phyloP scores from a whole-genome alignment of 2,329 filamentous ascomycete species.

The Raffaelea deltoideospora region DNA sequence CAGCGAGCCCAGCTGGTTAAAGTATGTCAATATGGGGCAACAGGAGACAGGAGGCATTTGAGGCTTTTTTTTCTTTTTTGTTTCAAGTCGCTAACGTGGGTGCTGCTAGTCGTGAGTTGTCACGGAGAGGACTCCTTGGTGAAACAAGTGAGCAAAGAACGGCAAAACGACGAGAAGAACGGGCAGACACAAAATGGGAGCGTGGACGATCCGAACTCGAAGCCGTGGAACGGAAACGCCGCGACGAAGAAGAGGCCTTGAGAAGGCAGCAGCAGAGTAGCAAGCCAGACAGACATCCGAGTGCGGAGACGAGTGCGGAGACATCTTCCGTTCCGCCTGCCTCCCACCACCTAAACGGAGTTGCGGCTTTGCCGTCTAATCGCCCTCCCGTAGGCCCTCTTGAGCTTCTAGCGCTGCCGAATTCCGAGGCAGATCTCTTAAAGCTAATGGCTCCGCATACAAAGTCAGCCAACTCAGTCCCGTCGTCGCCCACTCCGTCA shows the following conservation, averaged over 20 bases:
- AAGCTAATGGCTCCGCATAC: neutral
- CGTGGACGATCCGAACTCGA: conserved; percentile 78
- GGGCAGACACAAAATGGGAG: conserved; percentile 77
- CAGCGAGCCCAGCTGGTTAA: conserved; percentile 88
- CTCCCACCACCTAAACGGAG: too few relatives aligned
- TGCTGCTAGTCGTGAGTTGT: neutral
- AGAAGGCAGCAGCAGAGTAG: neutral
- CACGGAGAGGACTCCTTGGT: conserved; percentile 15
- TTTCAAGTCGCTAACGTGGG: too few relatives aligned
- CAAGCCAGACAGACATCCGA: too few relatives aligned
- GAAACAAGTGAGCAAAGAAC: conserved; percentile 67
- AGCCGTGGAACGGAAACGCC: conserved; percentile 55
- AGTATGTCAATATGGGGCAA: too few relatives aligned
- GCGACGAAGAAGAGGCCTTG: conserved; percentile 26
- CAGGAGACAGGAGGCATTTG: too few relatives aligned
- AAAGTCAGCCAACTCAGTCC: neutral
- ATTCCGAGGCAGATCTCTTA: conserved; percentile 29
- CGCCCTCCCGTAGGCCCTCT: conserved; percentile 27
- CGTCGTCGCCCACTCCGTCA: too few relatives aligned
- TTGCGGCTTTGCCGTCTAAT: too few relatives aligned
- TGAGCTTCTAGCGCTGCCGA: conserved; percentile 38
- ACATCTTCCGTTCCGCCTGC: neutral
- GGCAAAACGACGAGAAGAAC: conserved; percentile 59
- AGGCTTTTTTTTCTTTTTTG: neutral
- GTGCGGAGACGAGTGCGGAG: neutral